Base-by-base conservation (phyloP, 495 filamentous ascomycete species). In the Talaromyces borbonicus region DNA sequence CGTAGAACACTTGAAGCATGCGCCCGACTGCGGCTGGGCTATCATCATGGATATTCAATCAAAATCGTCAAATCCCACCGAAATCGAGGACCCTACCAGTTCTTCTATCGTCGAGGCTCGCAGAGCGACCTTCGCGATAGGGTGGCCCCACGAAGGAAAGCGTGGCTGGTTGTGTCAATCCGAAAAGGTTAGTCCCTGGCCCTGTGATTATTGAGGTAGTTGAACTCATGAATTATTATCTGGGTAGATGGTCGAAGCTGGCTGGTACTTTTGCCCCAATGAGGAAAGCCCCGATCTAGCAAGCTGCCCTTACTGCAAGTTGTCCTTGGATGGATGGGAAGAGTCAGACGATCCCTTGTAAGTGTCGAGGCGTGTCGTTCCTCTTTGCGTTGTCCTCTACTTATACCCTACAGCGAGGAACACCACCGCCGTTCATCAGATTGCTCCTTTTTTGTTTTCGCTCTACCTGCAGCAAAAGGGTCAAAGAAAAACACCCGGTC, bases 251-350 rank as follows among this genome's bases (percentile, higher is more conserved):
- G 84, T 85, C 31, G 83, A 87, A 46, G 85, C 85, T 5, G 92
- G 92, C 12, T 98, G 90, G 87, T 87, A 84, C 58, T 95, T 90
- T 62, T 88, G 86, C 26, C 92, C 92, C 0, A 85, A 73, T 1
- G 68, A 73, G 26, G 88, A 90, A 26, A 82, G 77, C 22, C 76
- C 86, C 44, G 92, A 98, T 61, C 79, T 87, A 60, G 85, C 83
- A 2, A 89, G 78, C 9, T 98, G 92, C 57, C 76, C 81, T 14
- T 96, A 97, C 60, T 98, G 92, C 62, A 74, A 77, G 27, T 62
- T 96, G 23, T 83, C 79, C 24, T 73, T 97, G 37, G 87, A 94
- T 59, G 87, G 85, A 1, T 97, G 90, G 90, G 90, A 95, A 56
- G 81, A 85, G 9, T 81, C 82, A 52, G 90, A 97, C 61, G 80